Evolutionary conservation across 75 land plant genomes (phyloP).

Genomic region (Larix kaempferi): DNA sequence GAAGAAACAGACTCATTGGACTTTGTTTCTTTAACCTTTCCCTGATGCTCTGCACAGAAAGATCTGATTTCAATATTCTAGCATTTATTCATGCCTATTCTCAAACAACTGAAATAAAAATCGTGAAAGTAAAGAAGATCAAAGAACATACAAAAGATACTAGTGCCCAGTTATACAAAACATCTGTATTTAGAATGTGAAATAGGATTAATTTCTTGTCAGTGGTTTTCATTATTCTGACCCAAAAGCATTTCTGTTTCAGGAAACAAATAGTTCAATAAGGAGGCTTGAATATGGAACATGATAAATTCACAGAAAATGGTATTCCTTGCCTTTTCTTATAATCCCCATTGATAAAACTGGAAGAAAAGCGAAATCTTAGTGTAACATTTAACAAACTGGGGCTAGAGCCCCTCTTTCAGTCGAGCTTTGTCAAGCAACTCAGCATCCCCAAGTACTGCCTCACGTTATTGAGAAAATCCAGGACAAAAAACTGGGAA

Average conservation of each 20-base stretch:
- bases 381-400: no score
- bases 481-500: no score
- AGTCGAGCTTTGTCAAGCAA: no score
- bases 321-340: no score
- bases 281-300: neutral
- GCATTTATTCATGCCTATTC: neutral
- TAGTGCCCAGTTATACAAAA: neutral
- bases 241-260: neutral
- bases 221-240: neutral
- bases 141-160: neutral
- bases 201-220: neutral
- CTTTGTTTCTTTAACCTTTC: neutral
- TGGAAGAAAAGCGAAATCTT: no score
- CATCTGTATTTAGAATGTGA: neutral
- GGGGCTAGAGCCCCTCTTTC: no score
- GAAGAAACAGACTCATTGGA: constrained; percentile 13
- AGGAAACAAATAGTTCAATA: neutral
- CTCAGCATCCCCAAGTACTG: no score
- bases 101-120: neutral
- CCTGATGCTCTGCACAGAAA: neutral
- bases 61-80: neutral
- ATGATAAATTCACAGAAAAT: no score
- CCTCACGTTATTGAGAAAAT: no score
- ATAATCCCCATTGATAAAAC: no score
- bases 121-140: neutral